phyloP scores from a whole-genome alignment of 805 yeast species.

The Ogataea chonburiensis region DNA sequence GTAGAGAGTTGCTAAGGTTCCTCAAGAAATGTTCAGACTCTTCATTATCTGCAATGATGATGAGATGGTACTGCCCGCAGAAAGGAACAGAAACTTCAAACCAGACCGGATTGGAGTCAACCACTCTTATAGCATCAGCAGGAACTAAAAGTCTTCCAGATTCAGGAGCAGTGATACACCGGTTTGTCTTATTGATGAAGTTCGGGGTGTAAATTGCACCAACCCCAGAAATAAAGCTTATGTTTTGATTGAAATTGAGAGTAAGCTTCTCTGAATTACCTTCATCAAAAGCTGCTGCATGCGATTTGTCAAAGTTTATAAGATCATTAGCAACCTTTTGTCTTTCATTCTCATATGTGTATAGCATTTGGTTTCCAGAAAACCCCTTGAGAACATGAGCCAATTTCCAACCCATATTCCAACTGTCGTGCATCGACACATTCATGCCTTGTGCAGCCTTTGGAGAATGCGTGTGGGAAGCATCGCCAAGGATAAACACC shows the following conservation, averaged over 20 bases:
- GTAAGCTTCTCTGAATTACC: slow-evolving; percentile 22
- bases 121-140: slow-evolving; percentile 12
- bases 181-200: slow-evolving; percentile 1
- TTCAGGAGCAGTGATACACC: background rate
- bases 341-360: slow-evolving; percentile 34
- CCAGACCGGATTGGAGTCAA: slow-evolving; percentile 17
- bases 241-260: slow-evolving; percentile 16
- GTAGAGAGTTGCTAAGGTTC: no score
- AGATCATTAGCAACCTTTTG: slow-evolving; percentile 33
- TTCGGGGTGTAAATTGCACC: slow-evolving; percentile 20
- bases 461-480: slow-evolving; percentile 35
- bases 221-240: slow-evolving; percentile 24
- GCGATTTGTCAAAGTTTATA: slow-evolving; percentile 35
- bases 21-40: no score
- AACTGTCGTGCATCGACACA: slow-evolving; percentile 31
- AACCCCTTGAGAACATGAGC: slow-evolving; percentile 33
- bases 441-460: slow-evolving; percentile 39
- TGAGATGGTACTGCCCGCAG: slow-evolving; percentile 16
- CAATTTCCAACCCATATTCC: slow-evolving; percentile 35
- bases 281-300: slow-evolving; percentile 34
- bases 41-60: background rate
- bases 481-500: slow-evolving; percentile 35
- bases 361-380: slow-evolving; percentile 23
- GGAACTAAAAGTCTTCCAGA: slow-evolving; percentile 17
- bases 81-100: slow-evolving; percentile 16